Evolutionary conservation across 805 yeast genomes (phyloP), one percentile per base, ranked within the genome.

Genomic region (Yarrowia bubula): DNA sequence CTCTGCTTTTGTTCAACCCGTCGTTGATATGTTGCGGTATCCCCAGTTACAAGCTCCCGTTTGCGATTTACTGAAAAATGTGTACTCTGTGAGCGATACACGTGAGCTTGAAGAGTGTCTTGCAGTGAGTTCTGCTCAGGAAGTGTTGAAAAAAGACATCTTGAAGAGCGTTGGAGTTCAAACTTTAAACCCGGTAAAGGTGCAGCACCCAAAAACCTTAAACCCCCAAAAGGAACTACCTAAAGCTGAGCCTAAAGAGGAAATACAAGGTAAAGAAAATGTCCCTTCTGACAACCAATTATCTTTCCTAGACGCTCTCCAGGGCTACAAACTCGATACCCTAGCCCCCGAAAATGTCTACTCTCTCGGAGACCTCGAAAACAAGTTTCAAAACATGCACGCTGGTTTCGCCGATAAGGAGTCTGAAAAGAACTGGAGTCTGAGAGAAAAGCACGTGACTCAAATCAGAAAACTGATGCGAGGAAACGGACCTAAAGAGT

Each of bases 361-460:
- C 41, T 58, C 64, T 1, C 35, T 18, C 8, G 17, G 33, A 11
- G 41, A 72, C 32, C 69, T 74, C 6, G 73, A 70, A 6, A 81
- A 80, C 65, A 72, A 71, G 3, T 67, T 80, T 33, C 88, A 84
- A 61, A 67, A 71, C 4, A 55, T 82, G 3, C 71, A 69, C 31
- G 72, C 83, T 0, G 67, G 73, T 28, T 92, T 93, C 70, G 82
- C 80, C 8, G 88, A 87, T 5, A 80, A 87, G 71, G 99, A 95
- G 74, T 88, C 96, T 0, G 99, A 95, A 72, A 81, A 81, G 66
- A 95, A 95, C 73, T 95, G 99, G 99, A 75, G 79, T 22, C 69
- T 71, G 0, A 81, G 99, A 71, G 97, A 92, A 70, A 80, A 82
- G 62, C 78, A 78, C 58, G 81, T 91, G 2, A 70, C 82, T 1